phyloP scores from a whole-genome alignment of 202 grass and related monocot species.

The Setaria viridis region DNA sequence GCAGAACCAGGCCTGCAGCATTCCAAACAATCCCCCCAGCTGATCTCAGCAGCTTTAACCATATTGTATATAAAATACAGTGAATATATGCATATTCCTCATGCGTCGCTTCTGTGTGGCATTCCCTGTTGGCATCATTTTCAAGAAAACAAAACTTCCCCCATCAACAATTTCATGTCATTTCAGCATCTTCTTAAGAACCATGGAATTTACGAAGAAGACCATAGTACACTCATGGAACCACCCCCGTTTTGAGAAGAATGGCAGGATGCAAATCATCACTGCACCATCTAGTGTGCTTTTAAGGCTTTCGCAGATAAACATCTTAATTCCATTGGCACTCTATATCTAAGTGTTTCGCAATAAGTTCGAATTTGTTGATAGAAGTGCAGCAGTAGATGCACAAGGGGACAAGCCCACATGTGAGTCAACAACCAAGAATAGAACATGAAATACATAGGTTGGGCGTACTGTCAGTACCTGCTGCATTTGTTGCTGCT shows the following conservation, averaged over 20 bases:
- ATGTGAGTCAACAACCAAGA: conserved; percentile 1
- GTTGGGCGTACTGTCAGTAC: conserved; percentile 38
- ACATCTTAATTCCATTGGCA: conserved; percentile 7
- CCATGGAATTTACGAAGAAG: not conserved
- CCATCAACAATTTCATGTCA: not conserved
- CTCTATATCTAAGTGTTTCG: conserved; percentile 11
- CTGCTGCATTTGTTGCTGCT: conserved; percentile 84
- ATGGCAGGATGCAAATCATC: not conserved
- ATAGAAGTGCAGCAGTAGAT: conserved; percentile 15
- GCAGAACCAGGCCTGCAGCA: not conserved
- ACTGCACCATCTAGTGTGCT: not conserved
- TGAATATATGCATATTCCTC: conserved; percentile 1
- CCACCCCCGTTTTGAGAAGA: not conserved
- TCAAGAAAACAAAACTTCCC: conserved; percentile 30
- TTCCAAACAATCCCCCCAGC: not conserved
- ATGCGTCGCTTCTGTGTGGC: not conserved
- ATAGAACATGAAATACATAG: conserved; percentile 28
- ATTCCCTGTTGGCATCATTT: conserved; percentile 36
- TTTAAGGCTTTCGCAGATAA: conserved; percentile 7
- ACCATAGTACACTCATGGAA: not conserved
- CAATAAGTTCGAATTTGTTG: conserved; percentile 14
- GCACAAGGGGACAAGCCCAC: not conserved
- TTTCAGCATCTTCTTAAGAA: conserved; percentile 1
- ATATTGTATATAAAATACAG: not conserved
- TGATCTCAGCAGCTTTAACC: not conserved